A percentile compares a stretch with the other conserved stretches of the same genome.
Conservation (phyloP, 2,329 filamentous ascomycete genomes). For the Blumeria graminis region DNA sequence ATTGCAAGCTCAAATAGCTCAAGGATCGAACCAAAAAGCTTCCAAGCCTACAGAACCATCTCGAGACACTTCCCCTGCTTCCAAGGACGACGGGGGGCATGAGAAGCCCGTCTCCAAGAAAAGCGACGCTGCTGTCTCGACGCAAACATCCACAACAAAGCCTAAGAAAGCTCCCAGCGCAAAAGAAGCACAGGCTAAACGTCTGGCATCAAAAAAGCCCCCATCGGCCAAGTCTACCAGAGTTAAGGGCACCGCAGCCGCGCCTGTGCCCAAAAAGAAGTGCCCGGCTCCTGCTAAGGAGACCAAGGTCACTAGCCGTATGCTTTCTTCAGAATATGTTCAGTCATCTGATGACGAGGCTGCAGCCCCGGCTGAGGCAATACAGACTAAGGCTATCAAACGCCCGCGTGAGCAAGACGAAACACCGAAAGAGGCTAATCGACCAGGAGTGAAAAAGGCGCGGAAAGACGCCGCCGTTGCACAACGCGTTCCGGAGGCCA, state of each 20-base stretch:
- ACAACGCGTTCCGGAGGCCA: slow-evolving; percentile 25
- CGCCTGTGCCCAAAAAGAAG: not conserved
- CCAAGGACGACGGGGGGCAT: slow-evolving; percentile 17
- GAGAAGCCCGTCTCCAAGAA: slow-evolving; percentile 18
- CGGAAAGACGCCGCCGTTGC: slow-evolving; percentile 10
- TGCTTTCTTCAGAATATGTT: slow-evolving; percentile 14
- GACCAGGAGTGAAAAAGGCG: slow-evolving; percentile 14
- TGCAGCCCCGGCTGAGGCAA: slow-evolving; percentile 8
- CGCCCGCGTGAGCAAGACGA: slow-evolving; percentile 25
- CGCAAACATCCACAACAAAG: slow-evolving; percentile 25
- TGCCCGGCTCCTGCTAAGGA: slow-evolving; percentile 6
- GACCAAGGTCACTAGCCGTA: slow-evolving; percentile 9
- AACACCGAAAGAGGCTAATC: slow-evolving; percentile 11
- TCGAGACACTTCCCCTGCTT: slow-evolving; percentile 16
- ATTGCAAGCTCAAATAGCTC: slow-evolving; percentile 32
- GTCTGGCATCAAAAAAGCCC: slow-evolving; percentile 21
- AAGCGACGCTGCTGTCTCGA: slow-evolving; percentile 21
- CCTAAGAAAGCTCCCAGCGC: slow-evolving; percentile 28
- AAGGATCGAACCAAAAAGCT: slow-evolving; percentile 27
- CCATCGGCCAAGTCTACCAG: slow-evolving; percentile 2
- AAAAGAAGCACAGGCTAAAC: slow-evolving; percentile 30
- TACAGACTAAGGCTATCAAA: slow-evolving; percentile 21
- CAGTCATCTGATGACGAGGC: slow-evolving; percentile 14
- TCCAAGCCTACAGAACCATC: slow-evolving; percentile 26
- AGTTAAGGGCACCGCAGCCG: not conserved